These are phyloP conservation scores for Heteromeles arbutifolia DNA, from an alignment of 306 rosid genomes.

Conservation along the genomic window DNA sequence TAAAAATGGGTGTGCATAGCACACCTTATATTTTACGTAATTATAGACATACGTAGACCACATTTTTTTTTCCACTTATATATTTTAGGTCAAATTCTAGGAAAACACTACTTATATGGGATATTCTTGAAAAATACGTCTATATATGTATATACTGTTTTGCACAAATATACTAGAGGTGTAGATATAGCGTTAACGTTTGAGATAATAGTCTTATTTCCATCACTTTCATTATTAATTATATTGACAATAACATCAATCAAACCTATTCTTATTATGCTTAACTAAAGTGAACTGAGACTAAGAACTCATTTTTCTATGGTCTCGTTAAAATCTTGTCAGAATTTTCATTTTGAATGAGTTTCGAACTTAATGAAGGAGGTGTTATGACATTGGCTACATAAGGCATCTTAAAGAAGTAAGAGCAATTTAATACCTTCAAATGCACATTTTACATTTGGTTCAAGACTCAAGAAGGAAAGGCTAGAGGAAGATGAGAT, in stretches of 20 bases:
- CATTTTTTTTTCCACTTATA: neutral
- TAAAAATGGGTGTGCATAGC: too few species aligned
- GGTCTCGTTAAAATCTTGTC: neutral
- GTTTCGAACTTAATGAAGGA: neutral
- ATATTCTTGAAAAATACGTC: neutral
- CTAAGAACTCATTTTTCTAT: neutral
- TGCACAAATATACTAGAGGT: neutral
- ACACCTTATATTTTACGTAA: too few species aligned
- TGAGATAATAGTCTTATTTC: neutral
- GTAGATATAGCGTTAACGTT: neutral
- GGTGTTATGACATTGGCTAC: neutral
- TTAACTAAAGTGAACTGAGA: neutral
- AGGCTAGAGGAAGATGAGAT: neutral
- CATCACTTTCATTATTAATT: neutral
- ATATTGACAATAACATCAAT: neutral
- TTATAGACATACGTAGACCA: neutral
- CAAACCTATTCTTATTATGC: neutral
- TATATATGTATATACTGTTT: neutral
- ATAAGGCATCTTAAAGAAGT: neutral
- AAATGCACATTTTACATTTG: neutral
- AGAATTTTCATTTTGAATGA: neutral
- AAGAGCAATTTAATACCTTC: neutral
- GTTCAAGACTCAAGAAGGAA: neutral
- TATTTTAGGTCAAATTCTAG: neutral
- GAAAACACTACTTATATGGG: neutral